Base-by-base conservation (phyloP, 495 filamentous ascomycete species). In the Xylaria nigripes region DNA sequence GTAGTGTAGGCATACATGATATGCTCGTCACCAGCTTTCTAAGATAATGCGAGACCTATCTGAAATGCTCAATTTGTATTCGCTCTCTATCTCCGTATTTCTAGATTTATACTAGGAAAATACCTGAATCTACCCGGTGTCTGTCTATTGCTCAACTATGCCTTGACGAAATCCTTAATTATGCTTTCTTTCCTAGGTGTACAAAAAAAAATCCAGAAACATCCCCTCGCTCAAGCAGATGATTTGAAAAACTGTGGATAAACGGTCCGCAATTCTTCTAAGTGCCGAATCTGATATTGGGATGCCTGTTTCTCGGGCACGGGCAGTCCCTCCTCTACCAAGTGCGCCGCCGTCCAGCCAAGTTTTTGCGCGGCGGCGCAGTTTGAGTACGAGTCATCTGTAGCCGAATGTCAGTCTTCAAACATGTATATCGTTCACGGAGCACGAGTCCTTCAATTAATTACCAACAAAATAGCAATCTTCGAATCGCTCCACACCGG, bases 391-490 rank as follows among this genome's bases (percentile, higher is more conserved):
- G 88, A 93, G 62, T 96, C 91, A 66, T 96, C 90, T 94, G 51
- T 7, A 25, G 12, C 2, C 6, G 6, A 9, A 16, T 36, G 51
- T 68, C 47, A 70, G 54, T 13, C 47, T n/a, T 21, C 18, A 6
- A 8, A 40, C 12, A 34, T 34, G 12, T 2, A 16, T 19, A 9
- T 25, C 16, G 13, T 64, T 16, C 63, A 56, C 16, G 51, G 45
- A 23, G n/a, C n/a, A 22, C 38, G n/a, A 10, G 23, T 27, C 7
- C 21, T 7, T 40, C 75, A 40, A 34, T 6, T 10, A 60, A 85
- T 60, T 74, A 89, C 88, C 88, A 58, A 96, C 88, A 69, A 96
- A 96, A 58, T 82, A 94, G 68, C 89, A 94, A 38, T 84, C 71
- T 44, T 82, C 77, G 18, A 62, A 62, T 30, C 72, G 74, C 23